These are phyloP conservation scores for Xylaria sp. DNA, from an alignment of 495 filamentous ascomycete species.

Conservation along the genomic window DNA sequence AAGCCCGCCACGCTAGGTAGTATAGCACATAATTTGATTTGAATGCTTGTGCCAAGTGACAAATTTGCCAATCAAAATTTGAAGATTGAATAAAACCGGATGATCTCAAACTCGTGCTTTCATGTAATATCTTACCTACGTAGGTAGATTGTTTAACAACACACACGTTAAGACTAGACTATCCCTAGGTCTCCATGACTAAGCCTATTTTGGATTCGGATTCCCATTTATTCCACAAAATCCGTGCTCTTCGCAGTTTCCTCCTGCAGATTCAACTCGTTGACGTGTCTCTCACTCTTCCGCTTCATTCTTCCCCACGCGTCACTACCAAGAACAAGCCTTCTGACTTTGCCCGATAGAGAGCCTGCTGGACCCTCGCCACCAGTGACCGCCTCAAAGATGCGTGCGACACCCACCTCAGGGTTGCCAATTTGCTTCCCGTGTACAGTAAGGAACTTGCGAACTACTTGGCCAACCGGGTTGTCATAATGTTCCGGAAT, in stretches of 20 bases:
- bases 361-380: slow-evolving; percentile 33
- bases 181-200: not conserved
- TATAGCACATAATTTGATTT: no score
- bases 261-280: not conserved
- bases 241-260: slow-evolving; percentile 12
- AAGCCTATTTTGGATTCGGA: not conserved
- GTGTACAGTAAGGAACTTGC: slow-evolving; percentile 27
- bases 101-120: no score
- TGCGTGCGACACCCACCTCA: slow-evolving; percentile 43
- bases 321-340: slow-evolving; percentile 31
- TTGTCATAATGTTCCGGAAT: slow-evolving; percentile 27
- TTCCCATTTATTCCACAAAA: not conserved
- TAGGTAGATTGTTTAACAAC: no score
- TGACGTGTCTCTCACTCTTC: slow-evolving; percentile 10
- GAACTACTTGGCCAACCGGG: slow-evolving; percentile 19
- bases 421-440: slow-evolving; percentile 50
- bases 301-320: slow-evolving; percentile 26
- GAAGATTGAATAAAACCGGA: no score
- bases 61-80: no score
- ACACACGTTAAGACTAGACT: no score
- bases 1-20: no score
- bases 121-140: no score
- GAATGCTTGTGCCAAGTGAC: no score
- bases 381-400: slow-evolving; percentile 47
- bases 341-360: slow-evolving; percentile 30